Conservation (phyloP, 192 early-diverging fungal genomes). For the Gryganskiella cystojenkinii region DNA sequence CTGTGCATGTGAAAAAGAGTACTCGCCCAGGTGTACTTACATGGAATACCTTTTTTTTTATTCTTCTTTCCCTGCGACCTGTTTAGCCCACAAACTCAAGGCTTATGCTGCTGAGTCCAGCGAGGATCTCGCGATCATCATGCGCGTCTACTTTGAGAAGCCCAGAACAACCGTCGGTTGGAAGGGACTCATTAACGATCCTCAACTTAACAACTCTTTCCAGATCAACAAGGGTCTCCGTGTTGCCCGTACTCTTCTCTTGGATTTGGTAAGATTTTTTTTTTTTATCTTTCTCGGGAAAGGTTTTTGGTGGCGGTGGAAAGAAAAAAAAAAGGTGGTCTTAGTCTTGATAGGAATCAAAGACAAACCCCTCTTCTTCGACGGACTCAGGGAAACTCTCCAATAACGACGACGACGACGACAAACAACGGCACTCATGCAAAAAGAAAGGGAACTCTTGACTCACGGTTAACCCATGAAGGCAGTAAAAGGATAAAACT, state of each 20-base stretch:
- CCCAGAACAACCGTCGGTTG: slow-evolving; percentile 89
- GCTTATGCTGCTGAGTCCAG: slow-evolving; percentile 63
- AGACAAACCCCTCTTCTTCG: no score
- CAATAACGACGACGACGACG: no score
- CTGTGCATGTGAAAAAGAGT: background rate
- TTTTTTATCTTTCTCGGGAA: background rate
- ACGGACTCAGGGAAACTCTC: no score
- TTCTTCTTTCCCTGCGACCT: background rate
- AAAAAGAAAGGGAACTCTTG: background rate
- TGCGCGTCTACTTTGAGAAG: slow-evolving; percentile 92
- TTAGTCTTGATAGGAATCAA: no score
- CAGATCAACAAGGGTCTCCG: slow-evolving; percentile 88
- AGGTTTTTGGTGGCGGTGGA: background rate
- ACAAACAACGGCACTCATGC: no score
- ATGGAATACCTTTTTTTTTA: background rate
- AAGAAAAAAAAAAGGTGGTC: no score
- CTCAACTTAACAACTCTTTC: slow-evolving; percentile 76
- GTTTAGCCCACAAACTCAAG: slow-evolving; percentile 65
- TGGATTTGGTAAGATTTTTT: slow-evolving; percentile 65
- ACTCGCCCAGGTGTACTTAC: background rate
- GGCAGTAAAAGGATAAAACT: no score
- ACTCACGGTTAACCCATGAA: no score
- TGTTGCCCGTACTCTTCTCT: slow-evolving; percentile 74
- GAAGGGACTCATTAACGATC: slow-evolving; percentile 94
- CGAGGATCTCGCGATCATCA: slow-evolving; percentile 78